These are phyloP conservation scores for Volvariella volvacea DNA, from an alignment of 1,284 basidiomycete species.

Conservation along the genomic window DNA sequence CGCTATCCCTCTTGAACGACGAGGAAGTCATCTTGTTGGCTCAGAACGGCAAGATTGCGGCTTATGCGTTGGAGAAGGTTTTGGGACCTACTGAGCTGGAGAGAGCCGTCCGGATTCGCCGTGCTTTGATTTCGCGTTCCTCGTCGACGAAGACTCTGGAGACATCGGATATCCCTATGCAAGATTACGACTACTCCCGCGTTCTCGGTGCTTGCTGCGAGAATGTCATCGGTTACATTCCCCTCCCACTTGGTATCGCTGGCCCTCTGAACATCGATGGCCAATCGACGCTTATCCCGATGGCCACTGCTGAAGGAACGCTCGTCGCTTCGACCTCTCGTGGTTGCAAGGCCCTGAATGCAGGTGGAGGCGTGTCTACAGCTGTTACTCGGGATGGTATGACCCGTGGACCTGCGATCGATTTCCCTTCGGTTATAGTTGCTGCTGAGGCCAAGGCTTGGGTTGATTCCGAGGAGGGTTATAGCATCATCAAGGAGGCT, in stretches of 20 bases:
- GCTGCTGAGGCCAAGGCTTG: constrained; percentile 86
- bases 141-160: constrained; percentile 86
- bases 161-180: constrained; percentile 75
- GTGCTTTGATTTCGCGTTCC: constrained; percentile 89
- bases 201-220: constrained; percentile 98
- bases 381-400: constrained; percentile 93
- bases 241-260: constrained; percentile 93
- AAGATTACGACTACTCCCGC: constrained; percentile 88
- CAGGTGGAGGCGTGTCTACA: constrained; percentile 92
- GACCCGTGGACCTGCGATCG: constrained; percentile 97
- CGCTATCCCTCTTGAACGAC: constrained; percentile 69
- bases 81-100: constrained; percentile 62
- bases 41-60: constrained; percentile 89
- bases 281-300: constrained; percentile 83
- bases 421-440: constrained; percentile 80
- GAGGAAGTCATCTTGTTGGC: constrained; percentile 90
- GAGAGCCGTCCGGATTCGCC: constrained; percentile 81
- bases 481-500: constrained; percentile 69
- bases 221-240: constrained; percentile 98
- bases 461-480: constrained; percentile 85
- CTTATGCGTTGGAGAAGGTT: constrained; percentile 93
- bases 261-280: constrained; percentile 94
- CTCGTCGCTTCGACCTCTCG: constrained; percentile 96
- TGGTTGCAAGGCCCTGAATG: constrained; percentile 96
- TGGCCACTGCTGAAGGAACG: constrained; percentile 99